Conservation (phyloP, 768 basidiomycete species). For the Mrakia blollopis region DNA sequence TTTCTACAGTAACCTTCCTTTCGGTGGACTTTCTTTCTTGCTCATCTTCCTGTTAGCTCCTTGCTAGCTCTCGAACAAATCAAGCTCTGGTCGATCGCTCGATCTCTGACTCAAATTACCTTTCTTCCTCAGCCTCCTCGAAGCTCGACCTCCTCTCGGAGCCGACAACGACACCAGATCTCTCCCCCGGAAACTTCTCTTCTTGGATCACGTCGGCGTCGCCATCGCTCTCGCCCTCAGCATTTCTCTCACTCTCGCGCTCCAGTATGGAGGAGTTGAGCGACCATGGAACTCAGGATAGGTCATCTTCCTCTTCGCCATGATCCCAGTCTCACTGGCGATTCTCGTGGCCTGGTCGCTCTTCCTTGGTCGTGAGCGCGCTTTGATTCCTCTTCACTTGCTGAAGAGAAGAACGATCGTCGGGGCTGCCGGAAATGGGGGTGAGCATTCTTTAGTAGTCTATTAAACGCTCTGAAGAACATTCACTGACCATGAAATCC, state of each 20-base stretch:
- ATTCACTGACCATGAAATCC: no score
- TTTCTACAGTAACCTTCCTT: constrained; percentile 31
- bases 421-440: background rate
- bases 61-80: no score
- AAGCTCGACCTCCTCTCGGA: constrained; percentile 23
- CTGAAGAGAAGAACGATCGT: constrained; percentile 17
- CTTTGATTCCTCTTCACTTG: constrained; percentile 22
- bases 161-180: constrained; percentile 7
- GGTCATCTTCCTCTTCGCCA: constrained; percentile 24
- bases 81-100: no score
- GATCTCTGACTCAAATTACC: no score
- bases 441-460: no score
- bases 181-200: constrained; percentile 4
- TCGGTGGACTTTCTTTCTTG: constrained; percentile 18
- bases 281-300: constrained; percentile 8
- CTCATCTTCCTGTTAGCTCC: background rate
- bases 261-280: constrained; percentile 12
- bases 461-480: no score
- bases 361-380: constrained; percentile 16
- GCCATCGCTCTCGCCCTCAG: constrained; percentile 10
- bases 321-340: constrained; percentile 22
- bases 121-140: constrained; percentile 17
- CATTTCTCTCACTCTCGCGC: background rate
- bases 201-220: constrained; percentile 27
- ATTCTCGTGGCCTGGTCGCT: constrained; percentile 22